These are phyloP conservation scores for Apiotrichum mycotoxinovorans DNA, from an alignment of 1,284 basidiomycete species.

Conservation along the genomic window DNA sequence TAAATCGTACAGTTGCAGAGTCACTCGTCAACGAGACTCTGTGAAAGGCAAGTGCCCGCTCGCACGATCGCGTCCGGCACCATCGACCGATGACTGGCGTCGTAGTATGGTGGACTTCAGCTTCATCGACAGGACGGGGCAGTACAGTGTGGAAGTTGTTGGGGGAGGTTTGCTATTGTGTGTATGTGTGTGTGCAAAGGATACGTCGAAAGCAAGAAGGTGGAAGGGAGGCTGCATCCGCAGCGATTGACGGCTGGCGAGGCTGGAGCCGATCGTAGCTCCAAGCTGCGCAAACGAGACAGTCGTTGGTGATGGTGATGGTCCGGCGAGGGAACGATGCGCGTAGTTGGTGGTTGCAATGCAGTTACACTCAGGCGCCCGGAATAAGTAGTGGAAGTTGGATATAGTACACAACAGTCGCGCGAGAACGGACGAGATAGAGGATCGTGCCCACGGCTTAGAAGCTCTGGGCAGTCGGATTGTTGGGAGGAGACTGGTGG, in stretches of 20 bases:
- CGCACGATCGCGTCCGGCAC: neutral
- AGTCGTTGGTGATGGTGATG: neutral
- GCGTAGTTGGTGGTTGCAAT: slow-evolving; percentile 2
- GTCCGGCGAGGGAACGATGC: neutral
- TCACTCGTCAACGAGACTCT: neutral
- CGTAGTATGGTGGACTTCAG: too few species aligned
- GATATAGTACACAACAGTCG: slow-evolving; percentile 3
- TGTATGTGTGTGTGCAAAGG: neutral
- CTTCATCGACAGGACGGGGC: too few species aligned
- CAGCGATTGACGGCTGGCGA: neutral
- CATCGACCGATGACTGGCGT: too few species aligned
- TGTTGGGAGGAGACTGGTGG: slow-evolving; percentile 52
- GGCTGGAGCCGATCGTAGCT: too few species aligned
- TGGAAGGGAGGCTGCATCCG: neutral
- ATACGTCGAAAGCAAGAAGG: neutral
- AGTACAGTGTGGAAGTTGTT: too few species aligned
- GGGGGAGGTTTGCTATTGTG: neutral
- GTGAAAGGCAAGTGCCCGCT: neutral
- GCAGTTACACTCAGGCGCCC: slow-evolving; percentile 12
- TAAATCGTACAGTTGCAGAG: slow-evolving; percentile 7
- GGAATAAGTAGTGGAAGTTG: neutral
- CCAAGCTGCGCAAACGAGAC: too few species aligned
- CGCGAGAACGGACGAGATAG: neutral
- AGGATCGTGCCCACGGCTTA: slow-evolving; percentile 18
- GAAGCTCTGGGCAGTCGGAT: slow-evolving; percentile 48